phyloP scores from a whole-genome alignment of 371 early-diverging fungal genomes.

The Saksenaea oblongispora region DNA sequence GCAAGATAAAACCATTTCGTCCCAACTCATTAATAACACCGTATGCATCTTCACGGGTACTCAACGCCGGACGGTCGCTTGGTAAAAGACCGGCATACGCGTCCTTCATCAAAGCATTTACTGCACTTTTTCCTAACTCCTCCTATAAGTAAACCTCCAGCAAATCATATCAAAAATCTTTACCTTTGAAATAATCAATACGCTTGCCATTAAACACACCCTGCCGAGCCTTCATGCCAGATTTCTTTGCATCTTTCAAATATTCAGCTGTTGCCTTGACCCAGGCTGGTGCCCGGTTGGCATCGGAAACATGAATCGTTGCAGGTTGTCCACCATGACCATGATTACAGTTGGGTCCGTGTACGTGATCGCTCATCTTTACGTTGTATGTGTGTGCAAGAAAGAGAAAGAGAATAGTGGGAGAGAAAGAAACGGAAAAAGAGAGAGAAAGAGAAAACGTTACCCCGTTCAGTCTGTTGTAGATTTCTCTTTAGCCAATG shows the following conservation, averaged over 20 bases:
- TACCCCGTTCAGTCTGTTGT: too few relatives aligned
- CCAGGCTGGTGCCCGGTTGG: slow-evolving; percentile 42
- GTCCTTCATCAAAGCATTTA: slow-evolving; percentile 82
- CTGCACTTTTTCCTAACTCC: slow-evolving; percentile 77
- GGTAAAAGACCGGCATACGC: slow-evolving; percentile 58
- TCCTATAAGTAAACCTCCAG: neutral
- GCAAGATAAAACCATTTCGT: slow-evolving; percentile 68
- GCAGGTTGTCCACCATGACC: slow-evolving; percentile 2
- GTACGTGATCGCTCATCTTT: slow-evolving; percentile 21
- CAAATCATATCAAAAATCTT: neutral
- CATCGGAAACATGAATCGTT: slow-evolving; percentile 43
- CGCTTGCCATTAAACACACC: slow-evolving; percentile 91
- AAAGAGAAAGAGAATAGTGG: neutral
- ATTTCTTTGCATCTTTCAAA: slow-evolving; percentile 50
- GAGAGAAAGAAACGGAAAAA: slow-evolving; percentile 1
- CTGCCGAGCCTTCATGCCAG: slow-evolving; percentile 78
- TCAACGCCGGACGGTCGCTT: slow-evolving; percentile 51
- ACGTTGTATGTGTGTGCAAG: too few relatives aligned
- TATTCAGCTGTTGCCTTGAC: slow-evolving; percentile 37
- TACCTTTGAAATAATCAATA: slow-evolving; percentile 93
- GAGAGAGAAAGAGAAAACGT: slow-evolving; percentile 5
- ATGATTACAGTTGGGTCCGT: slow-evolving; percentile 15
- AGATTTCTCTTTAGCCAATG: slow-evolving; percentile 13
- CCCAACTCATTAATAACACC: slow-evolving; percentile 73
- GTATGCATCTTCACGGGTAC: slow-evolving; percentile 67